These are phyloP conservation scores for Epichloe glyceriae DNA, from an alignment of 2,329 filamentous ascomycete genomes.

Conservation along the genomic window DNA sequence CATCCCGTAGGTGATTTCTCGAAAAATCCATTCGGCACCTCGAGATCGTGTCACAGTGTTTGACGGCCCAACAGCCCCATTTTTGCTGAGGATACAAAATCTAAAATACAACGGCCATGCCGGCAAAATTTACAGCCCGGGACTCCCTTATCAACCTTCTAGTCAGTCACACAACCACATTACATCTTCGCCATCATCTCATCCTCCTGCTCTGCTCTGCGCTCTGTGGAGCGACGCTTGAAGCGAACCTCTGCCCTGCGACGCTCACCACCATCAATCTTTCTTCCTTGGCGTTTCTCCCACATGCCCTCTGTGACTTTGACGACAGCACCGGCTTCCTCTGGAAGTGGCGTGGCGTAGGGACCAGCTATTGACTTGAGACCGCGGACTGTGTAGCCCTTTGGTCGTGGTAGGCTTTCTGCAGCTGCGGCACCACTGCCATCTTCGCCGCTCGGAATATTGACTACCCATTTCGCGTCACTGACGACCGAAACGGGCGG, in stretches of 20 bases:
- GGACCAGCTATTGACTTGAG: conserved; percentile 62
- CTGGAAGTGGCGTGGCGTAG: conserved; percentile 56
- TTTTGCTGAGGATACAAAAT: not conserved
- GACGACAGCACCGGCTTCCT: conserved; percentile 51
- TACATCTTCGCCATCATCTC: conserved; percentile 22
- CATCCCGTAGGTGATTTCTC: no score
- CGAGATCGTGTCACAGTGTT: no score
- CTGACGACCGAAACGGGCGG: conserved; percentile 21
- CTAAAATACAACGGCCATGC: not conserved
- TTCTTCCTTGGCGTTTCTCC: conserved; percentile 76
- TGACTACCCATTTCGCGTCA: conserved; percentile 40
- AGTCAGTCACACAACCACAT: not conserved
- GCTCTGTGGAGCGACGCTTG: conserved; percentile 70
- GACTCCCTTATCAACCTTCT: not conserved
- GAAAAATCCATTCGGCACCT: no score
- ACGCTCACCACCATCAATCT: conserved; percentile 94
- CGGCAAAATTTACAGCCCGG: not conserved
- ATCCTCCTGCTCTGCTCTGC: conserved; percentile 50
- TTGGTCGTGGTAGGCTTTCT: conserved; percentile 17
- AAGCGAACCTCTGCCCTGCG: conserved; percentile 74
- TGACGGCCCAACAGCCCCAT: no score
- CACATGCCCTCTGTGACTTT: conserved; percentile 76
- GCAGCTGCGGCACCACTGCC: conserved; percentile 13
- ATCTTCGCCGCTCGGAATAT: conserved; percentile 36
- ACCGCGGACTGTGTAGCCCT: conserved; percentile 50